These are phyloP conservation scores for Verticillium nonalfalfae DNA, from an alignment of 2,329 filamentous ascomycete species.

Conservation along the genomic window DNA sequence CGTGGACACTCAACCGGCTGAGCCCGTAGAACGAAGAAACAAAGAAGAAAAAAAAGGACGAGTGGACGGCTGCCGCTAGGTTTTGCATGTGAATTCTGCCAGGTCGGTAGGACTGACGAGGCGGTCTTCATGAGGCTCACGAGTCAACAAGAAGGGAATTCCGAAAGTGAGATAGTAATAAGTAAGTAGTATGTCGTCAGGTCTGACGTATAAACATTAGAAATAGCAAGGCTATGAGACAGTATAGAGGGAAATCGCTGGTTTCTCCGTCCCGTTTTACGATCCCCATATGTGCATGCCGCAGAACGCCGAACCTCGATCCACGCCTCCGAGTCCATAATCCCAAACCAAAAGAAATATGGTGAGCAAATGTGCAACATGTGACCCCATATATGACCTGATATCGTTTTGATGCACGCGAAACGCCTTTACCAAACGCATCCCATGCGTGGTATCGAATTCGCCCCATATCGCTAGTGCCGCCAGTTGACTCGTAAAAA, in stretches of 20 bases:
- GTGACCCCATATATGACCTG: neutral
- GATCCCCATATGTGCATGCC: neutral
- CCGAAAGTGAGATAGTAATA: too few relatives aligned
- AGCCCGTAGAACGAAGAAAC: constrained; percentile 49
- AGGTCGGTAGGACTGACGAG: too few relatives aligned
- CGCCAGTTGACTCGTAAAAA: neutral
- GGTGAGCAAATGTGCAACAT: neutral
- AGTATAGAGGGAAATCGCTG: neutral
- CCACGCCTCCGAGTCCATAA: neutral
- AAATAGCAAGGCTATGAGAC: neutral
- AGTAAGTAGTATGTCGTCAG: neutral
- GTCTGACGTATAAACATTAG: neutral
- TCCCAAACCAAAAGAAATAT: neutral
- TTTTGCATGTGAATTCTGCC: too few relatives aligned
- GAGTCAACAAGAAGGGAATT: neutral
- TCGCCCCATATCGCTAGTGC: neutral
- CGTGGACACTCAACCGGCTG: constrained; percentile 66
- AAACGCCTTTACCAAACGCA: neutral
- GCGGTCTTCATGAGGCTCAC: too few relatives aligned
- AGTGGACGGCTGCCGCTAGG: too few relatives aligned
- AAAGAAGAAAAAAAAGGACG: too few relatives aligned
- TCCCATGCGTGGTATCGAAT: neutral
- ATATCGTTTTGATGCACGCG: neutral
- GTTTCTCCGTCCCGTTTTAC: neutral
- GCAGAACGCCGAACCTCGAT: neutral